Conservation (phyloP, 2,329 filamentous ascomycete species). For the Cercospora citrullina region DNA sequence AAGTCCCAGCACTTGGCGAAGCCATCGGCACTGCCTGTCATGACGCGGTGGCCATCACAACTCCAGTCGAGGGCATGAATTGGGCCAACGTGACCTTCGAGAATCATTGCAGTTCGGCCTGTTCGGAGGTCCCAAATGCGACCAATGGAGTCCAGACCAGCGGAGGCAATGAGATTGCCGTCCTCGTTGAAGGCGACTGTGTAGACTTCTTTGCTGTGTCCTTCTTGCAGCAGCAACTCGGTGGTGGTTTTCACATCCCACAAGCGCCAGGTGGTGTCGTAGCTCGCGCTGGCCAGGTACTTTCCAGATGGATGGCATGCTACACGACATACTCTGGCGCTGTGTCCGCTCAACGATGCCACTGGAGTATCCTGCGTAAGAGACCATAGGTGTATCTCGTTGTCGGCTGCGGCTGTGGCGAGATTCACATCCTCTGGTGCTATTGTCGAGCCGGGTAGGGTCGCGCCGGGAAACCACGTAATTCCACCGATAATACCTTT, state of each 20-base stretch:
- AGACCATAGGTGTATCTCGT: conserved; percentile 86
- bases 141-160: conserved; percentile 91
- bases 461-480: conserved; percentile 84
- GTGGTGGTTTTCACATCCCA: conserved; percentile 89
- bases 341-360: conserved; percentile 78
- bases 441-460: conserved; percentile 67
- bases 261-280: conserved; percentile 93
- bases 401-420: conserved; percentile 87
- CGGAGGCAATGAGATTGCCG: conserved; percentile 85
- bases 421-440: conserved; percentile 73
- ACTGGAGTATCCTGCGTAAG: conserved; percentile 82
- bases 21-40: conserved; percentile 90
- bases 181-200: conserved; percentile 86
- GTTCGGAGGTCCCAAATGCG: conserved; percentile 93
- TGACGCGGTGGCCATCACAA: conserved; percentile 82
- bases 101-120: conserved; percentile 90
- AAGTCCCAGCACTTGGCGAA: conserved; percentile 99
- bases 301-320: conserved; percentile 92
- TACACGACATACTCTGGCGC: conserved; percentile 81
- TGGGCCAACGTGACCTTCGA: conserved; percentile 89
- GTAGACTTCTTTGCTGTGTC: conserved; percentile 91
- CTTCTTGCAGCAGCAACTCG: conserved; percentile 86
- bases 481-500: conserved; percentile 87
- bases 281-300: conserved; percentile 89
- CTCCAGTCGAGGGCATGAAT: conserved; percentile 95